A percentile compares a stretch with the other conserved stretches of the same genome.
Evolutionary conservation across 2,329 filamentous ascomycete genomes (phyloP).

Genomic region (Fusarium miscanthi): DNA sequence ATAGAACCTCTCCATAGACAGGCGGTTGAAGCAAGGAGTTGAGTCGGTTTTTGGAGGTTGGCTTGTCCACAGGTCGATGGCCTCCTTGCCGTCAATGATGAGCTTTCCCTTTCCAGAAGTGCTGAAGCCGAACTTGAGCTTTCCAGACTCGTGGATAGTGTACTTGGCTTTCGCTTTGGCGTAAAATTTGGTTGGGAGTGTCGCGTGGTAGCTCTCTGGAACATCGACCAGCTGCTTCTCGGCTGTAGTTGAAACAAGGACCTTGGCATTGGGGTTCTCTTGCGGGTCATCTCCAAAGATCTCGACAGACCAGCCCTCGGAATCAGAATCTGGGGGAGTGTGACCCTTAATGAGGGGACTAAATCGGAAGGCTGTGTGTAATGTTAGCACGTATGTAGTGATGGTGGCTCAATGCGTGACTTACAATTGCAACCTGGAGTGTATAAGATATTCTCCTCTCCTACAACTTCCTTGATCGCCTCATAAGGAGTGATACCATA

Average conservation of each 20-base stretch:
- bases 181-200: slow-evolving; percentile 29
- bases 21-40: slow-evolving; percentile 49
- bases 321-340: neutral
- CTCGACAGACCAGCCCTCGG: slow-evolving; percentile 29
- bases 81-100: slow-evolving; percentile 47
- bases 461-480: slow-evolving; percentile 43
- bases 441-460: slow-evolving; percentile 31
- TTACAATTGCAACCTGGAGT: slow-evolving; percentile 37
- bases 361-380: slow-evolving; percentile 22
- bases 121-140: slow-evolving; percentile 47
- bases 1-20: slow-evolving; percentile 35
- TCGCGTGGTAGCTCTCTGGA: slow-evolving; percentile 29
- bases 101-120: slow-evolving; percentile 51
- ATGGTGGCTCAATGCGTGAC: rapidly evolving
- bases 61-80: slow-evolving; percentile 48
- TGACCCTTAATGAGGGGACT: slow-evolving; percentile 31
- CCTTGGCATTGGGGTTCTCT: neutral
- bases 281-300: slow-evolving; percentile 29
- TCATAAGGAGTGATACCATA: slow-evolving; percentile 49
- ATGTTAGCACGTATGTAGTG: neutral
- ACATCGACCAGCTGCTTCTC: slow-evolving; percentile 38
- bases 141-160: neutral
- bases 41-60: slow-evolving; percentile 49
- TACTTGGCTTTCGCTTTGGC: slow-evolving; percentile 25
- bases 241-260: slow-evolving; percentile 4